Conservation (phyloP, 225 moss, liverwort and hornwort genomes). For the Bryoerythrophyllum caledonicum region DNA sequence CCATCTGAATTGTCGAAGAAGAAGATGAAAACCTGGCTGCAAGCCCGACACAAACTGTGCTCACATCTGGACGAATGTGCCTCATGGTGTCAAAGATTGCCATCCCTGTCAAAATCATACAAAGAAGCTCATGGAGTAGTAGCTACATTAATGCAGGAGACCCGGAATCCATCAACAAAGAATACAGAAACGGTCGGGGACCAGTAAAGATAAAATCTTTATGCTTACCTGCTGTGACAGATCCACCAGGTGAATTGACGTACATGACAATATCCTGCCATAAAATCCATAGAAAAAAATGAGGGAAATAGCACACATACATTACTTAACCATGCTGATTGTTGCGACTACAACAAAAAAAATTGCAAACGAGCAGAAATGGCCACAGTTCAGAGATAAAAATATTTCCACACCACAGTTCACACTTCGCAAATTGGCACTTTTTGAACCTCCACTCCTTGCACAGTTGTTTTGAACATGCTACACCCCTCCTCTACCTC, state of each 20-base stretch:
- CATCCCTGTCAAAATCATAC: slow-evolving; percentile 59
- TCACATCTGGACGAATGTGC: slow-evolving; percentile 98
- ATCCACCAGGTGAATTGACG: slow-evolving; percentile 94
- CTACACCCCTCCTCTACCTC: too few species aligned
- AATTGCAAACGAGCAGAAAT: too few species aligned
- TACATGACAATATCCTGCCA: slow-evolving; percentile 98
- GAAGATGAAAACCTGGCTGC: slow-evolving; percentile 66
- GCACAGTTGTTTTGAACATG: too few species aligned
- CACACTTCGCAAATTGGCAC: too few species aligned
- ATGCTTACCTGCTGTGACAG: slow-evolving; percentile 83
- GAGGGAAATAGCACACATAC: too few species aligned
- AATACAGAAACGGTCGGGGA: too few species aligned
- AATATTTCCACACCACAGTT: too few species aligned
- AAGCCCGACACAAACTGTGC: slow-evolving; percentile 97
- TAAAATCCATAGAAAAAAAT: too few species aligned
- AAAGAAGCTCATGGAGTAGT: background rate
- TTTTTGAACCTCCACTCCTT: too few species aligned
- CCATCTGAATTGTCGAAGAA: background rate
- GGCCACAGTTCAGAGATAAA: too few species aligned
- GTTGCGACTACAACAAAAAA: too few species aligned
- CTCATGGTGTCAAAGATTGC: slow-evolving; percentile 99
- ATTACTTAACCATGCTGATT: too few species aligned
- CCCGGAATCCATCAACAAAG: background rate
- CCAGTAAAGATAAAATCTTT: background rate
- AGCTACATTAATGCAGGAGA: background rate